Percentiles rank a stretch among this genome's conserved stretches.
Conservation (phyloP, 495 filamentous ascomycete species). For the Penicillium alfredii region DNA sequence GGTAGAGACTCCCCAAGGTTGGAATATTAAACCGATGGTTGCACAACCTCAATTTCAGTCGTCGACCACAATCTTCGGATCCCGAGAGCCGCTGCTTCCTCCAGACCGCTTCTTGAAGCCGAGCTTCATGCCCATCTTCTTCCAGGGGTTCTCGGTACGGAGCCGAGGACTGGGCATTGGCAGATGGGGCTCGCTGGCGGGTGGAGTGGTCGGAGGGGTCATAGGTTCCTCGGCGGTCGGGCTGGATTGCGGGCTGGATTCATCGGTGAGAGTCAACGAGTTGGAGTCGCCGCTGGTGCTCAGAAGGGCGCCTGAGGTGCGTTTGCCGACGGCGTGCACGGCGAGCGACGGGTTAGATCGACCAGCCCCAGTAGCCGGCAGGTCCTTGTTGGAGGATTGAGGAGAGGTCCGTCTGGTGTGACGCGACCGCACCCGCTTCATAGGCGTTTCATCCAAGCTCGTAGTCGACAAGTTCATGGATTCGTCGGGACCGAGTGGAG, state of each 20-base stretch:
- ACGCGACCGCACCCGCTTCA: slow-evolving; percentile 30
- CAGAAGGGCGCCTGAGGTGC: slow-evolving; percentile 31
- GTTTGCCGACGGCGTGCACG: slow-evolving; percentile 30
- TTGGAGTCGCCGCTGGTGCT: slow-evolving; percentile 36
- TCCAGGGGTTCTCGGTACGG: slow-evolving; percentile 62
- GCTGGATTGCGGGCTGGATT: slow-evolving; percentile 42
- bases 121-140: slow-evolving; percentile 76
- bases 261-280: slow-evolving; percentile 39
- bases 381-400: slow-evolving; percentile 36
- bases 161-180: slow-evolving; percentile 47
- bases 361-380: slow-evolving; percentile 21
- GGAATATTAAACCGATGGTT: not conserved
- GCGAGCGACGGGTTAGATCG: slow-evolving; percentile 33
- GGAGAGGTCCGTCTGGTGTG: slow-evolving; percentile 41
- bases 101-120: slow-evolving; percentile 59
- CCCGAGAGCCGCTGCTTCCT: slow-evolving; percentile 28
- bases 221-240: slow-evolving; percentile 57
- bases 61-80: slow-evolving; percentile 31
- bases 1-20: not conserved
- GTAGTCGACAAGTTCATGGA: slow-evolving; percentile 28
- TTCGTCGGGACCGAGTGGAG: slow-evolving; percentile 28
- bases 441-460: slow-evolving; percentile 27
- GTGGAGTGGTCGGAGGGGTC: slow-evolving; percentile 86
- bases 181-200: slow-evolving; percentile 53
- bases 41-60: slow-evolving; percentile 26